These are phyloP conservation scores for Wickerhamiella cacticola DNA, from an alignment of 805 yeast genomes.

Conservation along the genomic window DNA sequence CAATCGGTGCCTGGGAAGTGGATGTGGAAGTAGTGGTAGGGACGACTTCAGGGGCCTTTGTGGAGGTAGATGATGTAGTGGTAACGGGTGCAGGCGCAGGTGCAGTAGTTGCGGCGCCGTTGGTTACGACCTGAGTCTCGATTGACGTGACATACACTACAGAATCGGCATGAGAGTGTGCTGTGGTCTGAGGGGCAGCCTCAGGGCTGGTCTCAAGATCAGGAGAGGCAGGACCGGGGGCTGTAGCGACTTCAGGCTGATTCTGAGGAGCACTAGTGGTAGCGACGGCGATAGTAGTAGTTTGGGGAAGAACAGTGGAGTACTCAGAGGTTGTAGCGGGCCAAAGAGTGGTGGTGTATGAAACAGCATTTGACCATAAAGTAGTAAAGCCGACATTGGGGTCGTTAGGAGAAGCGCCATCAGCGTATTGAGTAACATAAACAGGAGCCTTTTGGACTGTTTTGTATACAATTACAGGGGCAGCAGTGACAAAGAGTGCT, in stretches of 20 bases:
- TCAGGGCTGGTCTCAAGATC: constrained; percentile 5
- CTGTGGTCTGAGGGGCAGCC: constrained; percentile 14
- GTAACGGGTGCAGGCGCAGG: constrained; percentile 25
- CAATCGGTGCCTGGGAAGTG: constrained; percentile 15
- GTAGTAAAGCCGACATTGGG: constrained; percentile 13
- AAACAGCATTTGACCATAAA: constrained; percentile 11
- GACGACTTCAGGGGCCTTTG: constrained; percentile 24
- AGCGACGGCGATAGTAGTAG: constrained; percentile 19
- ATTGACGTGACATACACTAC: constrained; percentile 20
- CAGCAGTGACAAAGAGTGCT: constrained; percentile 11
- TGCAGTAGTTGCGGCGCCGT: constrained; percentile 23
- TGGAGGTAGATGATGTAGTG: constrained; percentile 22
- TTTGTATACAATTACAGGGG: constrained; percentile 18
- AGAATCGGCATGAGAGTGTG: constrained; percentile 9
- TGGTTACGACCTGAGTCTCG: constrained; percentile 19
- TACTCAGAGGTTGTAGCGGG: constrained; percentile 19
- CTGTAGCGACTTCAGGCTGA: constrained; percentile 6
- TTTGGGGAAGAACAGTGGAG: constrained; percentile 14
- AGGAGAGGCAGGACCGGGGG: not conserved
- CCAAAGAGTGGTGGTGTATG: constrained; percentile 18
- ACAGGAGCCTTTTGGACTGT: constrained; percentile 18
- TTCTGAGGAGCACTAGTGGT: constrained; percentile 27
- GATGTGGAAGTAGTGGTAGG: constrained; percentile 23
- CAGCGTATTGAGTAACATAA: constrained; percentile 19
- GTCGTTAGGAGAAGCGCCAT: constrained; percentile 13